phyloP scores from a whole-genome alignment of 768 basidiomycete species.

The Rhodotorula diobovata region DNA sequence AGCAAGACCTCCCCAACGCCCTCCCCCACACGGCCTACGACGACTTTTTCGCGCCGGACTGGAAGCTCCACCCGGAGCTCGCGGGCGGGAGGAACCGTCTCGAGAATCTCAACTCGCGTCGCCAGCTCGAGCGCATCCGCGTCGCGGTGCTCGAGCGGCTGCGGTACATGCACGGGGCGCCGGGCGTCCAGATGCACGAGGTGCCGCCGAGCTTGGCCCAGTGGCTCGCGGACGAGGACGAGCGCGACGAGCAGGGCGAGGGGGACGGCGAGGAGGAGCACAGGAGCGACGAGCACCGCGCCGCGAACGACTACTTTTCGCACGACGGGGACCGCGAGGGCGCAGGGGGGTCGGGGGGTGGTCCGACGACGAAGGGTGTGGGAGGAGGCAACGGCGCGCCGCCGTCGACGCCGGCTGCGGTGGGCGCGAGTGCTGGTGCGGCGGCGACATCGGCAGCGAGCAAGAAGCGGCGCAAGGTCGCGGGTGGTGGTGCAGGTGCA shows the following conservation, averaged over 20 bases:
- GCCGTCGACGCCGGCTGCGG: not conserved
- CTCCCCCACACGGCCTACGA: conserved; percentile 87
- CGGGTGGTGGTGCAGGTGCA: not conserved
- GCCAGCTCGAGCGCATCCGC: conserved; percentile 80
- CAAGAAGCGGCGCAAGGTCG: not conserved
- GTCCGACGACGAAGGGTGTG: not conserved
- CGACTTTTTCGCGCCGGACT: conserved; percentile 84
- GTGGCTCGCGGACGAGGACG: conserved; percentile 68
- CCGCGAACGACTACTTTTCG: not conserved
- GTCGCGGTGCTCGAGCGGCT: conserved; percentile 78
- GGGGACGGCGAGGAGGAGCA: not conserved
- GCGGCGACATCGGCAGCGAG: not conserved
- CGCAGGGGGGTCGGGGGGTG: not conserved
- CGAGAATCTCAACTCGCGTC: conserved; percentile 83
- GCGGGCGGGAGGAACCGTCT: conserved; percentile 63
- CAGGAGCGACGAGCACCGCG: not conserved
- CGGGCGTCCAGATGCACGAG: conserved; percentile 94
- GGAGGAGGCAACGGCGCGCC: too few relatives aligned
- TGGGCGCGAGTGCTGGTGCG: not conserved
- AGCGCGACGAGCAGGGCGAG: conserved; percentile 47
- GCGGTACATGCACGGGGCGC: conserved; percentile 87
- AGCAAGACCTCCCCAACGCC: conserved; percentile 68
- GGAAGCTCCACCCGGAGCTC: conserved; percentile 87
- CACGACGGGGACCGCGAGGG: not conserved
- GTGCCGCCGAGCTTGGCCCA: conserved; percentile 86